Evolutionary conservation across 2,329 filamentous ascomycete species (phyloP).

Genomic region (Beauveria brongniartii): DNA sequence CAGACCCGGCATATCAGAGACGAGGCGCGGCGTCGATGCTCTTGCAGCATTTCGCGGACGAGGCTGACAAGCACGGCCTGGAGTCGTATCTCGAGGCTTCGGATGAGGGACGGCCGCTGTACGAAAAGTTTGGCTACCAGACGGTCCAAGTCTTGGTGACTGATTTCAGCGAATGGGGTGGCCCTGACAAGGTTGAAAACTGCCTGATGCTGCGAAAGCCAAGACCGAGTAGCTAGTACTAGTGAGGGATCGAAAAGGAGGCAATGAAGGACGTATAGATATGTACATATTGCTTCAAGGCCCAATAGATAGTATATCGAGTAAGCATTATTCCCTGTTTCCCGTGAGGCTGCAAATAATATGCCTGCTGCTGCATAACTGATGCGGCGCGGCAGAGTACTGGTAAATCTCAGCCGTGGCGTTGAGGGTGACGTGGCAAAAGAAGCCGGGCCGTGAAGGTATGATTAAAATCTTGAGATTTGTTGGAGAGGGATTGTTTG

Average conservation of each 20-base stretch:
- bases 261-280: neutral
- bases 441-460: too few species aligned
- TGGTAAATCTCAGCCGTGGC: neutral
- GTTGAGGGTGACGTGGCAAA: neutral
- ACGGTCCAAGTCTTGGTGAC: slow-evolving; percentile 19
- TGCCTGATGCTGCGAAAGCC: slow-evolving; percentile 9
- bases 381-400: too few species aligned
- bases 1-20: slow-evolving; percentile 28
- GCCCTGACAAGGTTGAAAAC: slow-evolving; percentile 14
- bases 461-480: too few species aligned
- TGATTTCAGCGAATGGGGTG: slow-evolving; percentile 24
- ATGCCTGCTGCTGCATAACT: too few species aligned
- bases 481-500: too few species aligned
- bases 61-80: slow-evolving; percentile 29
- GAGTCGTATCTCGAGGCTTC: slow-evolving; percentile 30
- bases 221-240: neutral
- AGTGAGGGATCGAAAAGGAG: neutral
- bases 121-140: slow-evolving; percentile 28
- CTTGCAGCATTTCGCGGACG: slow-evolving; percentile 25
- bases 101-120: slow-evolving; percentile 23
- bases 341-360: neutral
- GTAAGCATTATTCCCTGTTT: neutral
- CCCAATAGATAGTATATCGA: neutral
- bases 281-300: neutral
- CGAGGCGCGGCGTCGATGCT: slow-evolving; percentile 28